These are phyloP conservation scores for Sporothrix schenckii DNA, from an alignment of 2,329 filamentous ascomycete species.

Conservation along the genomic window DNA sequence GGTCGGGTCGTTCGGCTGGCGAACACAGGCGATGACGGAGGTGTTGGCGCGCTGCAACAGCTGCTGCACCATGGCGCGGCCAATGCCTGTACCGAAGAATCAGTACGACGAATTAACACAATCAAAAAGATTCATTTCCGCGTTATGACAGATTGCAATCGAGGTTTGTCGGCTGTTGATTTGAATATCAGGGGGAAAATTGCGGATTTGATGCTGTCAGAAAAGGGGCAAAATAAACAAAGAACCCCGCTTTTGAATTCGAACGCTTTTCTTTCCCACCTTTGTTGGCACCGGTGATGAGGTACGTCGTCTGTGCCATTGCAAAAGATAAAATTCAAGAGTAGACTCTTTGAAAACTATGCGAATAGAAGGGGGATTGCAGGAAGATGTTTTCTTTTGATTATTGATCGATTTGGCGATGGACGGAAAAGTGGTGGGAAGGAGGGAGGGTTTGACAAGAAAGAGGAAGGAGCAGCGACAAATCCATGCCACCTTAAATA, in stretches of 20 bases:
- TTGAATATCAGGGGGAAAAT: not conserved
- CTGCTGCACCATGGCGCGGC: constrained; percentile 32
- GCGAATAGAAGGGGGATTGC: not conserved
- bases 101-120: not conserved
- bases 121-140: not conserved
- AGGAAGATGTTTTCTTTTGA: not conserved
- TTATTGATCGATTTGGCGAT: not conserved
- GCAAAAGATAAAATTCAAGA: not conserved
- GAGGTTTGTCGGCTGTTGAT: not conserved
- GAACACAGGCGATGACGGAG: constrained; percentile 40
- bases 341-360: too few relatives aligned
- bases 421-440: not conserved
- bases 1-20: constrained; percentile 34
- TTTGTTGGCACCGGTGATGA: constrained; percentile 42
- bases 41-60: constrained; percentile 36
- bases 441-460: constrained; percentile 1
- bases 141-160: not conserved
- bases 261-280: constrained; percentile 34
- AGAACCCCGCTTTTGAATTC: constrained; percentile 12
- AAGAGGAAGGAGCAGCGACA: not conserved
- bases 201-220: not conserved
- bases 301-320: constrained; percentile 40
- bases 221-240: constrained; percentile 22
- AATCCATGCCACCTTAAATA: not conserved
- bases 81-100: constrained; percentile 31